Base-by-base conservation (phyloP, 179 eudicot genomes). In the Silene vulgaris region DNA sequence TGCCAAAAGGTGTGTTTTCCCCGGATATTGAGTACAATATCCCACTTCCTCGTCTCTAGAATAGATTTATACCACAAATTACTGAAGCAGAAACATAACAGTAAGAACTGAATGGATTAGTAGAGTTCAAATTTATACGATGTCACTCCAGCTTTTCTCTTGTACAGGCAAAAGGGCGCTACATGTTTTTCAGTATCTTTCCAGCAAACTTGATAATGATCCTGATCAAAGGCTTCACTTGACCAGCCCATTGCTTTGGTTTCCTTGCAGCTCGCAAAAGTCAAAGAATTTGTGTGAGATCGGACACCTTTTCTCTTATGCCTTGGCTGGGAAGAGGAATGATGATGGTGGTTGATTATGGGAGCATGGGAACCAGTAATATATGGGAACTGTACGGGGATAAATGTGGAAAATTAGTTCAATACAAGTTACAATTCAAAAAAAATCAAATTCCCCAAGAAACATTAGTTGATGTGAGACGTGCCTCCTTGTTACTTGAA, bases 401-500 rank as follows among this genome's bases (percentile, higher is more conserved):
- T 70, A 43, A 78, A 48, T 6, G 48, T 3, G 5, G 43, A 16
- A 48, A 9, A 29, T 85, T 40, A 77, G 75, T 32, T 26, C 13
- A 65, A 23, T n/a, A 60, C 29, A 64, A 19, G 37, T 5, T 56
- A 21, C 17, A 26, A 68, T 48, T 5, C 4, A 5, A 32, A n/a
- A 43, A 43, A 73, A 23, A 57, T 54, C 65, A 54, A 71, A n/a
- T 2, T 59, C 65, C 8, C 35, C 40, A 20, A 26, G 52, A 71
- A 17, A 61, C 57, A 19, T 52, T 21, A 8, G 26, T 11, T 37
- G 59, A 67, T 65, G 65, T 14, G 54, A 64, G 23, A 81, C 87
- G 69, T 84, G 82, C 99, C 97, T 90, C 97, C 82, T 45, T 86
- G 77, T 95, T 92, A 83, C 88, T 82, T 72, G 95, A 85, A 85